These are phyloP conservation scores for Calonectria pseudoturangicola DNA, from an alignment of 2,329 filamentous ascomycete species.

Conservation along the genomic window DNA sequence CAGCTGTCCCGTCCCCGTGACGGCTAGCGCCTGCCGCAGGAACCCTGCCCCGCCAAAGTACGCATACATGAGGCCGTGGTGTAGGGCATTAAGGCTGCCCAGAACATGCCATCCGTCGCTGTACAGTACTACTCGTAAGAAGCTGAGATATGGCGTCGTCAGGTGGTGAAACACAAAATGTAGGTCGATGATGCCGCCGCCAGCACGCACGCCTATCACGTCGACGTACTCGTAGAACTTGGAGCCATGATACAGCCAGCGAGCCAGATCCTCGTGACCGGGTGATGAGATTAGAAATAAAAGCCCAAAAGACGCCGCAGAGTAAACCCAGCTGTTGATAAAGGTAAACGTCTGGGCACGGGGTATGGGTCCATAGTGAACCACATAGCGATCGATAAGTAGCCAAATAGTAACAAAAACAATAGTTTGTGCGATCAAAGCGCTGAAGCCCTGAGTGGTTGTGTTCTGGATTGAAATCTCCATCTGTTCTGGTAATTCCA, in stretches of 20 bases:
- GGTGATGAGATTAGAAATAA: conserved; percentile 35
- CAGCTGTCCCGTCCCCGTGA: conserved; percentile 40
- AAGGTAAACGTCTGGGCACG: conserved; percentile 1
- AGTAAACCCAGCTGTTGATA: conserved; percentile 38
- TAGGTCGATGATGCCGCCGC: conserved; percentile 49
- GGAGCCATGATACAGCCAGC: conserved; percentile 52
- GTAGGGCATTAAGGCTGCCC: conserved; percentile 54
- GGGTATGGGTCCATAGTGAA: conserved; percentile 31
- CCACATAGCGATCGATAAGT: conserved; percentile 29
- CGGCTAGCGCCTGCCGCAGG: conserved; percentile 32
- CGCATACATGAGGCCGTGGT: conserved; percentile 57
- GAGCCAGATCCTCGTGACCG: conserved; percentile 15
- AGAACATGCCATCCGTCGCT: conserved; percentile 54
- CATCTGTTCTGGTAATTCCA: not conserved
- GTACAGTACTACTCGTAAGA: conserved; percentile 50
- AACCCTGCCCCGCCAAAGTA: conserved; percentile 54
- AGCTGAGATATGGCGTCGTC: conserved; percentile 57
- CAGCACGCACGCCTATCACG: conserved; percentile 55
- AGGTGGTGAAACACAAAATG: conserved; percentile 58
- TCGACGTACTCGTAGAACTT: conserved; percentile 59
- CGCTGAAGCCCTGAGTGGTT: not conserved
- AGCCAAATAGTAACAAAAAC: conserved; percentile 30
- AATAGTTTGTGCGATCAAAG: conserved; percentile 29
- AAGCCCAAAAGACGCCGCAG: conserved; percentile 14
- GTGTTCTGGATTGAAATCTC: not conserved